Base-by-base conservation (phyloP, 2,329 filamentous ascomycete genomes). In the Epichloe glyceriae region DNA sequence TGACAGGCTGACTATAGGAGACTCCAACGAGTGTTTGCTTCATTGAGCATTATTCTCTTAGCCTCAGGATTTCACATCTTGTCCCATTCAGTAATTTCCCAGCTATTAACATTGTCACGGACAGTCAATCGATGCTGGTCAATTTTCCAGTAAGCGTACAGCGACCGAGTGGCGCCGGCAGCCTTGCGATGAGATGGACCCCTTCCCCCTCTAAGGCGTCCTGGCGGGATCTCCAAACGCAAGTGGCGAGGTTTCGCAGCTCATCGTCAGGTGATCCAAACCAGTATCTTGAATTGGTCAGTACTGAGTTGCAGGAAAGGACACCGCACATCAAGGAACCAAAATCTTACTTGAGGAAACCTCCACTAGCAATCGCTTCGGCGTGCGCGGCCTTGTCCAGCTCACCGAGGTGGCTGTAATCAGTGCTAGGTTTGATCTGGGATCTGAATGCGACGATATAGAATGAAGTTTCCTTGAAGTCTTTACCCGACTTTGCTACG, bases 371-470 rank as follows among this genome's bases (percentile, higher is more conserved):
- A 17, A 83, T 83, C 12, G 90, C 90, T 64, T 95, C 89, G 22
- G 78, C 74, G 64, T 95, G 89, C 6, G 86, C 86, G 53, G 80
- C 80, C 61, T 83, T 82, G 67, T 95, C 90, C 34, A 95, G 74
- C 26, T 75, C 73, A 40, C 82, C 82, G 39, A 95, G 75, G 52
- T 84, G 74, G 11, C 78, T 77, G 53, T 80, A 80, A 55, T 88
- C 80, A 1, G 83, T 85, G 12, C 73, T 77, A 2, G 76, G 73
- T 38, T 82, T 80, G 51, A 95, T 79, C 56, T 74, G 77, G 5
- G 86, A 91, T 15, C 87, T 78, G 67, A 95, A 95, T 4, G 83
- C 83, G 40, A 95, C 88, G 51, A 93, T 82, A 67, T 91, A 95
- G 70, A 91, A 95, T 30, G 72, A 74, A 47, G 74, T 76, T 53